These are phyloP conservation scores for Lumnitzera littorea DNA, from an alignment of 345 rosid genomes.

Conservation along the genomic window DNA sequence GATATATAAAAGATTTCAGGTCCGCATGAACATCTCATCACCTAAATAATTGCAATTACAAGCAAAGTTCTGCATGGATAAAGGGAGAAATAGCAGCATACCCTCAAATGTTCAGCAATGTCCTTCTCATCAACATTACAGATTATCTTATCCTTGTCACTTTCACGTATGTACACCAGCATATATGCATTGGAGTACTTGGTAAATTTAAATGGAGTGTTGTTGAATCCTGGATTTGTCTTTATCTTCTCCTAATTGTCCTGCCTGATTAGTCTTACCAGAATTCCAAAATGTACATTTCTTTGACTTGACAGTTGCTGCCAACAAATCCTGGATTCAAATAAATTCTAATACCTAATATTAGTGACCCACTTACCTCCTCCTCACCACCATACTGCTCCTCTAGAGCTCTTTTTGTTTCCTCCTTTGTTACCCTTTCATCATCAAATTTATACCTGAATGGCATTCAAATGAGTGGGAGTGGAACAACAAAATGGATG, in stretches of 20 bases:
- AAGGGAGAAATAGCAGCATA: constrained; percentile 25
- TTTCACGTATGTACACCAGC: constrained; percentile 97
- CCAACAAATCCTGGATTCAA: not conserved
- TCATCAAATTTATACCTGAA: constrained; percentile 97
- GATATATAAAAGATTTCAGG: not conserved
- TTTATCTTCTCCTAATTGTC: no score
- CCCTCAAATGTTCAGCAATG: constrained; percentile 92
- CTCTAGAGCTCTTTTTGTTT: constrained; percentile 79
- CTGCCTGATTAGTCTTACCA: no score
- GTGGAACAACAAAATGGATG: not conserved
- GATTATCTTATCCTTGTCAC: constrained; percentile 91
- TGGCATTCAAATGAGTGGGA: constrained; percentile 1
- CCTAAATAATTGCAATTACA: not conserved
- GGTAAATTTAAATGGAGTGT: constrained; percentile 81
- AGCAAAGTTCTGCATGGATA: not conserved
- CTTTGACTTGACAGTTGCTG: no score
- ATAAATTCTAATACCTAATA: not conserved
- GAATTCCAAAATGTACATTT: no score
- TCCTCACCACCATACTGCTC: constrained; percentile 99
- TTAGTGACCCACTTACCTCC: constrained; percentile 43
- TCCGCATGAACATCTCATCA: constrained; percentile 1
- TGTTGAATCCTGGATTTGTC: constrained; percentile 94
- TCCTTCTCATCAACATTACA: constrained; percentile 97
- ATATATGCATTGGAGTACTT: constrained; percentile 96
- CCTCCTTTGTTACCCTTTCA: constrained; percentile 96